Conservation (phyloP, 2,329 filamentous ascomycete genomes). For the Trichoderma brevicompactum region DNA sequence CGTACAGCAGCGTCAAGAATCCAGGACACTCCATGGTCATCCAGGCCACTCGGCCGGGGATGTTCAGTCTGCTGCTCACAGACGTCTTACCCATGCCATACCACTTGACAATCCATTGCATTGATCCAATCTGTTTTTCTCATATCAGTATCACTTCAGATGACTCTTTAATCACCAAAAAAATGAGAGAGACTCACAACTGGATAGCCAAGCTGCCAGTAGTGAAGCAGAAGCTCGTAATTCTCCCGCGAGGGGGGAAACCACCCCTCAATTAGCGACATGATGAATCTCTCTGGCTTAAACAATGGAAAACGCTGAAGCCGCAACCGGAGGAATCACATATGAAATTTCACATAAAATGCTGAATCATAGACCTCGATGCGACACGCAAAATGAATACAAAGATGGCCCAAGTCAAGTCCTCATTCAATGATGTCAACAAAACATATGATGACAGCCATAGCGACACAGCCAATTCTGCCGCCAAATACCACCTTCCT, state of each 20-base stretch:
- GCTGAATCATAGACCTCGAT: neutral
- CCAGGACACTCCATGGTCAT: conserved; percentile 84
- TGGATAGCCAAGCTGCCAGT: conserved; percentile 59
- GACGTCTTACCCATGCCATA: conserved; percentile 96
- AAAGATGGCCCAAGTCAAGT: neutral
- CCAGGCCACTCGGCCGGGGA: conserved; percentile 90
- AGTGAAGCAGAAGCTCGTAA: conserved; percentile 56
- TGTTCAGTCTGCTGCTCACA: conserved; percentile 71
- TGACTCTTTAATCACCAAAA: no score
- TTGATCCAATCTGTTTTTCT: conserved; percentile 62
- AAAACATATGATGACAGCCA: neutral
- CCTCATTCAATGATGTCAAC: conserved; percentile 9
- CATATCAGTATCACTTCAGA: neutral
- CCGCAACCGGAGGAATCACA: neutral
- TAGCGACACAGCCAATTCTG: neutral
- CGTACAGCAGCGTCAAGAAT: conserved; percentile 77
- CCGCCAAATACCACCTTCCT: conserved; percentile 17
- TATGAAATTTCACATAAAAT: neutral
- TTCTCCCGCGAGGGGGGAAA: conserved; percentile 62
- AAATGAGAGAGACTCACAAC: conserved; percentile 47
- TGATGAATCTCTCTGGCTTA: neutral
- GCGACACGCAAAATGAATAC: neutral
- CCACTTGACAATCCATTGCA: conserved; percentile 78
- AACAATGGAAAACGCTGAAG: neutral
- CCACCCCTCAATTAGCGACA: conserved; percentile 54